Evolutionary conservation across 495 filamentous ascomycete genomes (phyloP).

Genomic region (Hyphodiscus hymeniophilus): DNA sequence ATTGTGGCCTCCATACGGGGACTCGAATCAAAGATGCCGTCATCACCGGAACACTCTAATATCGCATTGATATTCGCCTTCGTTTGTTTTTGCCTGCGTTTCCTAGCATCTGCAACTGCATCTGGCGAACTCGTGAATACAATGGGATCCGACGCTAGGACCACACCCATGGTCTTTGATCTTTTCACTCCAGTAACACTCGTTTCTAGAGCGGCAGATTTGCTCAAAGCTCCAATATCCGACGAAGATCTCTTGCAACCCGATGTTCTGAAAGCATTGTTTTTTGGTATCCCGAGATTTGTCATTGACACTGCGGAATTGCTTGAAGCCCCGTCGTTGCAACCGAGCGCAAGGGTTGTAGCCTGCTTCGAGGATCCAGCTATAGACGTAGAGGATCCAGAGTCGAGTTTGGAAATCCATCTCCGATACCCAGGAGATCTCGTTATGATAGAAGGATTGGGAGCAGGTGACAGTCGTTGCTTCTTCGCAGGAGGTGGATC

Average conservation of each 20-base stretch:
- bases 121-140: conserved; percentile 42
- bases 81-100: conserved; percentile 6
- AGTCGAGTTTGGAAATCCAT: too few species aligned
- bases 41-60: conserved; percentile 31
- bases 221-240: not conserved
- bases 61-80: not conserved
- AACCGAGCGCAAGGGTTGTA: too few species aligned
- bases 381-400: too few species aligned
- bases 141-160: conserved; percentile 40
- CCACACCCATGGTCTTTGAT: conserved; percentile 6
- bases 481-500: conserved; percentile 18
- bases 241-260: not conserved
- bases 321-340: too few species aligned
- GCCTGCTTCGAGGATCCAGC: too few species aligned
- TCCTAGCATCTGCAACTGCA: conserved; percentile 11
- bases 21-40: conserved; percentile 29
- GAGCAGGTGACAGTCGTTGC: conserved; percentile 20
- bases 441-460: too few species aligned
- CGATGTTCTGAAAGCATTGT: too few species aligned
- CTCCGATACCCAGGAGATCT: too few species aligned
- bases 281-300: too few species aligned
- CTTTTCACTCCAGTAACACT: not conserved
- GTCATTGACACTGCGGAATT: too few species aligned
- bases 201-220: not conserved
- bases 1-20: not conserved